These are phyloP conservation scores for Ulota crispa DNA, from an alignment of 225 moss, liverwort and hornwort species.

Conservation along the genomic window DNA sequence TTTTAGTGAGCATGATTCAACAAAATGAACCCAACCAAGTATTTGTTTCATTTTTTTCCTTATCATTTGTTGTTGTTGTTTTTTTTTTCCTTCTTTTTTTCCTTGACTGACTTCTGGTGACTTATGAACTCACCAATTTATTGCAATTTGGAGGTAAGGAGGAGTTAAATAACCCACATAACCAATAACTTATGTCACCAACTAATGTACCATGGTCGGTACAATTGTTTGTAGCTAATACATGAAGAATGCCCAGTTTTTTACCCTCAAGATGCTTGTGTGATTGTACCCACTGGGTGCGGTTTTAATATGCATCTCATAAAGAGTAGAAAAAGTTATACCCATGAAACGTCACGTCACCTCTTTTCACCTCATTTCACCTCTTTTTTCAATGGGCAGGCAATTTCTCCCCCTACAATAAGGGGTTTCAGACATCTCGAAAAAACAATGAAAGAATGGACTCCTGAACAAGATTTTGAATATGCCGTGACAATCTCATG, in stretches of 20 bases:
- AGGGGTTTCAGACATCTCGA: too few relatives aligned
- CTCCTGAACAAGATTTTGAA: too few relatives aligned
- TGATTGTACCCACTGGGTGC: background rate
- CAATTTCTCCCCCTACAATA: too few relatives aligned
- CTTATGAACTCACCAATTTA: background rate
- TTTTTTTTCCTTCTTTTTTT: too few relatives aligned
- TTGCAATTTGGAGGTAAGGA: background rate
- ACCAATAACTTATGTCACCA: background rate
- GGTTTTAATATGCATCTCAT: background rate
- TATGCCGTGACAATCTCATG: too few relatives aligned
- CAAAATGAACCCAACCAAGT: too few relatives aligned
- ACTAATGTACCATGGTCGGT: background rate
- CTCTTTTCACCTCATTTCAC: too few relatives aligned
- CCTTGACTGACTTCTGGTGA: too few relatives aligned
- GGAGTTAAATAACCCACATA: background rate
- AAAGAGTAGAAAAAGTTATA: background rate
- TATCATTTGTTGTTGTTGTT: too few relatives aligned
- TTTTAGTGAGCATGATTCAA: too few relatives aligned
- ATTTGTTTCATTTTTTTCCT: too few relatives aligned
- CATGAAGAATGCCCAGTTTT: background rate
- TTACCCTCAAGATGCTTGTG: background rate
- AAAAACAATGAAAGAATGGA: too few relatives aligned
- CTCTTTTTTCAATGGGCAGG: background rate
- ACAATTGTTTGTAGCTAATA: background rate
- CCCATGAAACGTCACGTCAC: background rate